These are phyloP conservation scores for Penicillium glabrum DNA, from an alignment of 2,329 filamentous ascomycete genomes.

Conservation along the genomic window DNA sequence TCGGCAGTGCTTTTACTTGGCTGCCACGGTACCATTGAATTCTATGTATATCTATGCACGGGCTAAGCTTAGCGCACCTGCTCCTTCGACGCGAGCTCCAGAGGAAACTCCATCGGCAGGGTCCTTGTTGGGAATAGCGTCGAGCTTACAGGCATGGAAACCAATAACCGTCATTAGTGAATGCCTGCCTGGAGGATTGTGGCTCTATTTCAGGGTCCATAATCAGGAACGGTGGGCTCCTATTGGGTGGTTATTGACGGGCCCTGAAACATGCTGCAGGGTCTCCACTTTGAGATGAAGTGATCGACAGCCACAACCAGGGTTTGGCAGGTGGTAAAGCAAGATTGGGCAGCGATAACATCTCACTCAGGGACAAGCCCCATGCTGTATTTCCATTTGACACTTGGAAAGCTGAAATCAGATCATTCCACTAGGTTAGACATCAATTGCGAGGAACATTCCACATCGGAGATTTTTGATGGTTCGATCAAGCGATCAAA, in stretches of 20 bases:
- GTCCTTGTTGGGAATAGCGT: conserved; percentile 6
- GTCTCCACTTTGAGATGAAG: conserved; percentile 5
- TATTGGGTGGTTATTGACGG: not conserved
- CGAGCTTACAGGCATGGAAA: not conserved
- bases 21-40: conserved; percentile 1
- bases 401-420: not conserved
- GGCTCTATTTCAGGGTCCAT: not conserved
- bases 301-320: conserved; percentile 15
- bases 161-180: conserved; percentile 1
- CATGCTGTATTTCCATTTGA: not conserved
- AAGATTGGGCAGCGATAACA: not conserved
- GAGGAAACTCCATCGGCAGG: not conserved
- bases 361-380: not conserved
- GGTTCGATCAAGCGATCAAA: not conserved
- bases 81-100: not conserved
- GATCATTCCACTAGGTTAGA: not conserved
- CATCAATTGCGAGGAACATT: not conserved
- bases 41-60: conserved; percentile 9
- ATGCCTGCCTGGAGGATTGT: not conserved
- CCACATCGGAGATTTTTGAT: not conserved
- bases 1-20: conserved; percentile 2
- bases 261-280: conserved; percentile 10
- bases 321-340: not conserved
- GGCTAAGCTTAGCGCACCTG: conserved; percentile 1
- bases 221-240: conserved; percentile 1